Evolutionary conservation across 495 filamentous ascomycete genomes (phyloP), one percentile per base, ranked within the genome.

Genomic region (Bryoglossum gracile): DNA sequence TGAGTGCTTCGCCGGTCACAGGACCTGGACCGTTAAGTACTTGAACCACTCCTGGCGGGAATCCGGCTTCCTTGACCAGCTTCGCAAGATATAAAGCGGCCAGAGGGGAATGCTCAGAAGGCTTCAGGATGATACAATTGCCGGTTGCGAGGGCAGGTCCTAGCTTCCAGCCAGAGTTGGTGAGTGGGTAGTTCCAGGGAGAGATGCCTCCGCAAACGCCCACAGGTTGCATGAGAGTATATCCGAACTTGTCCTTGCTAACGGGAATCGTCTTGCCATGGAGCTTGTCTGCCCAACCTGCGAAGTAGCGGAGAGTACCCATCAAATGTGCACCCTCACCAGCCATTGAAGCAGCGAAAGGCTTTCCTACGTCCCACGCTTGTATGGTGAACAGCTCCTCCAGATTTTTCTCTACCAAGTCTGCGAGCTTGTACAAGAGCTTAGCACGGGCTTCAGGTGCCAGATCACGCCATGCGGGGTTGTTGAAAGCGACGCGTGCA

Each of bases 351-450:
- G 83, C 81, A n/a, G 65, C 64, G 63, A 90, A 89, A 0, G 89
- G 86, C 65, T 94, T 94, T 53, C 89, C 89, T 60, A 92, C 94
- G 63, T 95, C 89, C 78, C 89, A 90, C 1, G 84, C 84, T 69
- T 95, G 89, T 40, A 96, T 87, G 4, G 87, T 89, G 43, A 87
- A 88, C 19, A 95, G 70, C 0, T 71, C 74, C 61, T 89, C 84
- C 47, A 73, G 73, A 64, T 95, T 71, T 66, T 84, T 56, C 44
- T 86, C 73, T 21, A 90, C 69, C 28, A 95, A 67, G 48, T 84
- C 80, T n/a, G 86, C 83, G 25, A 96, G 71, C 65, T 84, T 89
- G 50, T 67, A 62, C 77, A 96, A 75, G 56, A 94, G 62, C 8
- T 66, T 69, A 16, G 86, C 88, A 26, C 89, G 81, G 37, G 84